Percentiles rank a stretch among this genome's conserved stretches.
phyloP scores from a whole-genome alignment of 257 asterid genomes.

The Fraxinus quadrangulata region DNA sequence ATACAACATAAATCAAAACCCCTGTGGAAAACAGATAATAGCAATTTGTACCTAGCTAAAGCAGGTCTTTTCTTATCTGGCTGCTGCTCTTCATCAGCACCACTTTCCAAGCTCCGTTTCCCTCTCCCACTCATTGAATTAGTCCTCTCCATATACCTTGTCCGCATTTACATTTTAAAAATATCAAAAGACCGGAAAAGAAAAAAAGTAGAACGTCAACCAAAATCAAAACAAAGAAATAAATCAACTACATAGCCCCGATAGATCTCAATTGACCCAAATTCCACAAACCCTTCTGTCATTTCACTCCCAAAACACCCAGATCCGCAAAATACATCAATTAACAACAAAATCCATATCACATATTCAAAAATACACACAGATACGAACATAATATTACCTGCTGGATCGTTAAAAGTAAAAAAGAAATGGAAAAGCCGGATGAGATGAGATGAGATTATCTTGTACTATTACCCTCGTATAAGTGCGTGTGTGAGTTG shows the following conservation, averaged over 20 bases:
- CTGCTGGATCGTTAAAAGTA: conserved; percentile 5
- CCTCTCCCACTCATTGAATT: conserved; percentile 71
- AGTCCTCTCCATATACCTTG: conserved; percentile 82
- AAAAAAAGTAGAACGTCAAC: conserved; percentile 1
- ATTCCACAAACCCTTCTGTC: conserved; percentile 16
- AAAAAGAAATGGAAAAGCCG: background rate
- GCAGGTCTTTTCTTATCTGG: conserved; percentile 52
- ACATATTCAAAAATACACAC: background rate
- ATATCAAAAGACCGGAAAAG: conserved; percentile 15
- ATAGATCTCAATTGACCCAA: conserved; percentile 32
- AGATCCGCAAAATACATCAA: conserved; percentile 32
- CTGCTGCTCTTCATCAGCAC: conserved; percentile 62
- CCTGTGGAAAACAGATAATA: background rate
- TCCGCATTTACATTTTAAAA: conserved; percentile 65
- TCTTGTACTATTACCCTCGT: background rate
- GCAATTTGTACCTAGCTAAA: conserved; percentile 41
- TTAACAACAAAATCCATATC: background rate
- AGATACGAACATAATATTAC: conserved; percentile 19
- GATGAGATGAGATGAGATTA: background rate
- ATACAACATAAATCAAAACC: background rate
- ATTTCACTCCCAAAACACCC: conserved; percentile 18
- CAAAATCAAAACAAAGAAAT: conserved; percentile 10
- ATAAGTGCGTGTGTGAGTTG: background rate
- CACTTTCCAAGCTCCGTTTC: conserved; percentile 78
- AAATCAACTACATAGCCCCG: conserved; percentile 13